Evolutionary conservation across 2,329 filamentous ascomycete genomes (phyloP).

Genomic region (Fonsecaea nubica): DNA sequence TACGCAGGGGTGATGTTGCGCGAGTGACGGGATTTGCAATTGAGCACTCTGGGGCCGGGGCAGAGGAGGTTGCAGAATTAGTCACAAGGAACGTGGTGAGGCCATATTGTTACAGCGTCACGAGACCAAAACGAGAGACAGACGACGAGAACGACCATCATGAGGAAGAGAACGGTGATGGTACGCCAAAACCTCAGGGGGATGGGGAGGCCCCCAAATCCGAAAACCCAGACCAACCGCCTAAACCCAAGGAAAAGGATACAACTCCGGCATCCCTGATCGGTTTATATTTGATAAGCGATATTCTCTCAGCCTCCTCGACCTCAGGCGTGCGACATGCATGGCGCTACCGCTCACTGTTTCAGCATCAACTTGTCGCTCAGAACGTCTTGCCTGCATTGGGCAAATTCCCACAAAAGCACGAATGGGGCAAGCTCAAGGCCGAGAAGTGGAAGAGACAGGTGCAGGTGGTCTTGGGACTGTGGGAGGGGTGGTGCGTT

Average conservation of each 20-base stretch:
- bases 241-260: slow-evolving; percentile 56
- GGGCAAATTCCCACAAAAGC: slow-evolving; percentile 72
- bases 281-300: slow-evolving; percentile 78
- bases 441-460: slow-evolving; percentile 86
- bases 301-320: slow-evolving; percentile 78
- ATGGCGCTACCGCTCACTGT: slow-evolving; percentile 83
- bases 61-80: slow-evolving; percentile 89
- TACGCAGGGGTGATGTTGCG: slow-evolving; percentile 85
- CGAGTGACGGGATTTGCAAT: slow-evolving; percentile 88
- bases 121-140: slow-evolving; percentile 44
- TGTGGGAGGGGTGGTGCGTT: slow-evolving; percentile 71
- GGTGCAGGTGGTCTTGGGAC: slow-evolving; percentile 69
- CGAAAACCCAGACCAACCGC: neutral
- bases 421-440: slow-evolving; percentile 79
- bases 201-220: neutral
- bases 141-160: slow-evolving; percentile 37
- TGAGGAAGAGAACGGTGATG: slow-evolving; percentile 40
- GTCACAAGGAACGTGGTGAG: slow-evolving; percentile 80
- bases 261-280: slow-evolving; percentile 76
- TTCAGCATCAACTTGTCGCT: slow-evolving; percentile 65
- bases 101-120: slow-evolving; percentile 72
- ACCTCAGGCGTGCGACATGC: slow-evolving; percentile 80
- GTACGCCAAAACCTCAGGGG: neutral
- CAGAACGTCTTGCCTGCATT: slow-evolving; percentile 76
- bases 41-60: slow-evolving; percentile 80